A percentile compares a stretch with the other conserved stretches of the same genome.
Conservation (phyloP, 2,329 filamentous ascomycete genomes). For the Phoma sp. region DNA sequence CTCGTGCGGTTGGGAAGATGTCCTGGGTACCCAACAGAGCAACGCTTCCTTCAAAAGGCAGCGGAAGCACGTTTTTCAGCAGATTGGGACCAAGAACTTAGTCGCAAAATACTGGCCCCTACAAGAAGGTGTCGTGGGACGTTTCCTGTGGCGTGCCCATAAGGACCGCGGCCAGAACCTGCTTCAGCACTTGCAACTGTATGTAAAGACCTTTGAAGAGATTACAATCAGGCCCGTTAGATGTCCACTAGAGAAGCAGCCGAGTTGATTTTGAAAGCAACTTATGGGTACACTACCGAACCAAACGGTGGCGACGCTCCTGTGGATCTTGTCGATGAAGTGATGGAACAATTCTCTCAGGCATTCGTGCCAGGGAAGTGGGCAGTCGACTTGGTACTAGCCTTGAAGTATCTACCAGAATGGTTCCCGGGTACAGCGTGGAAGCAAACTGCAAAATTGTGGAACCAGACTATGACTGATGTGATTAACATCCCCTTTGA, state of each 20-base stretch:
- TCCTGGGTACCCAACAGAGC: slow-evolving; percentile 47
- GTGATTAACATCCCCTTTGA: slow-evolving; percentile 49
- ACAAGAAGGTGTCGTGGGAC: slow-evolving; percentile 56
- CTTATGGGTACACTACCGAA: slow-evolving; percentile 55
- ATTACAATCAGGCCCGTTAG: neutral
- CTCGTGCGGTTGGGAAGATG: slow-evolving; percentile 49
- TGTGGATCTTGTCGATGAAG: slow-evolving; percentile 51
- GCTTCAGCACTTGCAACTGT: slow-evolving; percentile 54
- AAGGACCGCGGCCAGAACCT: slow-evolving; percentile 49
- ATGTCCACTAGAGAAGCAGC: slow-evolving; percentile 29
- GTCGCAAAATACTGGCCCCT: slow-evolving; percentile 51
- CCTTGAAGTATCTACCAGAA: slow-evolving; percentile 52
- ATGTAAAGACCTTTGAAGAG: slow-evolving; percentile 2
- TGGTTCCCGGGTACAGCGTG: slow-evolving; percentile 55
- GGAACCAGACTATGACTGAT: slow-evolving; percentile 25
- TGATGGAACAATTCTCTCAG: slow-evolving; percentile 52
- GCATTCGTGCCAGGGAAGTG: slow-evolving; percentile 54
- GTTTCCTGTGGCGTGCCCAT: slow-evolving; percentile 55
- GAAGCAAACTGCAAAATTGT: slow-evolving; percentile 22
- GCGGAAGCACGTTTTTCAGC: slow-evolving; percentile 56
- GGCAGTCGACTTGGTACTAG: slow-evolving; percentile 57
- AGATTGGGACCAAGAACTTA: slow-evolving; percentile 54
- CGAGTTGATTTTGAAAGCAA: slow-evolving; percentile 36
- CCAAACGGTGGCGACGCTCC: slow-evolving; percentile 52
- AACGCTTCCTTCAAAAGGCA: slow-evolving; percentile 46